Evolutionary conservation across 768 basidiomycete genomes (phyloP), one percentile per base, ranked within the genome.

Genomic region (Lactarius deliciosus): DNA sequence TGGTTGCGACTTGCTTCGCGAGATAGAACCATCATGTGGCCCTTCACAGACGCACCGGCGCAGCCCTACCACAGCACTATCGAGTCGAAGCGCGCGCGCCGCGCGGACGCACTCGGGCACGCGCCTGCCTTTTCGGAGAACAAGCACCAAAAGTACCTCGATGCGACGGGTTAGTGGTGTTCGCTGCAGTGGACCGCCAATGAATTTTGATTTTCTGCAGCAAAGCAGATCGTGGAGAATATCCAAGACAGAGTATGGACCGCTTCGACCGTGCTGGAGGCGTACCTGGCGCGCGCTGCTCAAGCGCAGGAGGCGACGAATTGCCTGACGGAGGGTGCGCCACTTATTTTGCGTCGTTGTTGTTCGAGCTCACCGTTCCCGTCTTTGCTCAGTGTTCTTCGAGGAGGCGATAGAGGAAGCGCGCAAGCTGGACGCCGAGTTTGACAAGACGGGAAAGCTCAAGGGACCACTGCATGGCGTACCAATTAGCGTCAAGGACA

Each of bases 401-500:
- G 79, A 79, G 22, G 81, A 85, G 68, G 92, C 90, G 5, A 81
- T 83, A 34, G 74, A 81, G 63, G 82, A 83, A 64, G 92, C 90
- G 0, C 77, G 79, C 63, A 80, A 78, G 22, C 82, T 92, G 2
- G 92, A 94, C 73, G 76, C 77, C 22, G 86, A 91, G 65, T 90
- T 87, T 74, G 79, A 81, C 2, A 69, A 74, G 7, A 88, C 86
- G 0, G 82, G 82, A 61, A 79, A 75, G 66, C 69, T 90, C 58
- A 83, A 80, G 25, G 92, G 91, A 0, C 86, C 85, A 10, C 80
- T 94, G 38, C 92, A 94, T 75, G 93, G 92, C 47, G 85, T 94
- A 40, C 93, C 93, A 6, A 84, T 91, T 65, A 83, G 86, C 73
- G 83, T 91, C 75, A 91, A 94, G 76, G 92, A 94, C 72, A 83